Percentiles rank a stretch among this genome's conserved stretches.
phyloP scores from a whole-genome alignment of 2,329 filamentous ascomycete species.

The Fusarium caatingaense region DNA sequence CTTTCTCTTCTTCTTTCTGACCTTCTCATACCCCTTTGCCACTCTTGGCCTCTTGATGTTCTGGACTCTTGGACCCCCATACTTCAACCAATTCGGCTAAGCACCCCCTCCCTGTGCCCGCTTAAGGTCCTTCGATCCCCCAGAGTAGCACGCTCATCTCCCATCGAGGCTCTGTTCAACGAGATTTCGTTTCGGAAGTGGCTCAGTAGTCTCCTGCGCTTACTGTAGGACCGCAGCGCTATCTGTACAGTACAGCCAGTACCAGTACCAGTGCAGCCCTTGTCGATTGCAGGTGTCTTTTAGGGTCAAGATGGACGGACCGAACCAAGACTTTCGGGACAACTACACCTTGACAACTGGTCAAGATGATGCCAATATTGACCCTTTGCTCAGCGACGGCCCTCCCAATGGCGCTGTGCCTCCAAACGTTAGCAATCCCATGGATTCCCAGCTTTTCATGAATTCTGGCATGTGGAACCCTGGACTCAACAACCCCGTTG shows the following conservation, averaged over 20 bases:
- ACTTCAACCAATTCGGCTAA: slow-evolving; percentile 5
- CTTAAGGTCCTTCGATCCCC: not conserved
- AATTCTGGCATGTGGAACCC: slow-evolving; percentile 21
- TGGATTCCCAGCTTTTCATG: slow-evolving; percentile 10
- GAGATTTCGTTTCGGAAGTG: not conserved
- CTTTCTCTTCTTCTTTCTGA: not conserved
- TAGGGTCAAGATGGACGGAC: slow-evolving; percentile 22
- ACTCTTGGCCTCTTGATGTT: slow-evolving; percentile 3
- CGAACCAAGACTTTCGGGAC: not conserved
- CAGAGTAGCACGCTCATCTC: slow-evolving; percentile 1
- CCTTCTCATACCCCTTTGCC: not conserved
- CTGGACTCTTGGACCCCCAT: slow-evolving; percentile 1
- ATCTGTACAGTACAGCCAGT: not conserved
- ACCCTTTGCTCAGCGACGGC: slow-evolving; percentile 30
- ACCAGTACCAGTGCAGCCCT: not conserved
- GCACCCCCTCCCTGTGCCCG: slow-evolving; percentile 7
- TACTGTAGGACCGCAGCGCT: not conserved
- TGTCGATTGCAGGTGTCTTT: not conserved
- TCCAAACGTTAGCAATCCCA: not conserved
- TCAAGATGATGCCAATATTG: slow-evolving; percentile 23
- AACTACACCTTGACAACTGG: not conserved
- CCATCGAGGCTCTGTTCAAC: not conserved
- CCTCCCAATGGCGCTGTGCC: not conserved
- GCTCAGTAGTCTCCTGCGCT: not conserved
- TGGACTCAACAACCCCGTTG: not conserved